Conservation (phyloP, 345 rosid species). For the Euphorbia peplus region DNA sequence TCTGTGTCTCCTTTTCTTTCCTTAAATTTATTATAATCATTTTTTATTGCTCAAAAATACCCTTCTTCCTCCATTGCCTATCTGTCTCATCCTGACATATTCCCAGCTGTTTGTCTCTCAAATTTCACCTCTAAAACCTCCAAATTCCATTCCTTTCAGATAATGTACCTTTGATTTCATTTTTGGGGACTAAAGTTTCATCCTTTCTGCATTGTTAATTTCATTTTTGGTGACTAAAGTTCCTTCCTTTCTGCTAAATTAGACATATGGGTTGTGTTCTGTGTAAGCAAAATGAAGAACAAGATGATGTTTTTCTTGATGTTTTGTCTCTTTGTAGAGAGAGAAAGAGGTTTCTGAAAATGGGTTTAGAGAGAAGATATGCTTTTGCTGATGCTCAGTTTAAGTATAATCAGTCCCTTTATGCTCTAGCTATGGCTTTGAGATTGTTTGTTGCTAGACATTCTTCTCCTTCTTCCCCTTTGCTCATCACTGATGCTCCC, state of each 20-base stretch:
- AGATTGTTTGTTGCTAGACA: constrained; percentile 36
- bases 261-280: constrained; percentile 33
- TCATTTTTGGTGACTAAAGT: neutral
- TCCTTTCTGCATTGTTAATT: neutral
- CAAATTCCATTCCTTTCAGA: neutral
- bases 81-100: neutral
- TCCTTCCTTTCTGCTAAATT: constrained; percentile 1
- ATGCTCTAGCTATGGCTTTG: constrained; percentile 39
- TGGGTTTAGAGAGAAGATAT: constrained; percentile 36
- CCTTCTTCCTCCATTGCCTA: neutral
- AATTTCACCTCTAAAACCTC: neutral
- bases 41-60: too few relatives aligned
- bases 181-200: neutral
- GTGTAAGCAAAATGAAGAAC: constrained; percentile 34
- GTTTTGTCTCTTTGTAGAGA: constrained; percentile 37
- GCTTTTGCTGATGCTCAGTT: constrained; percentile 39
- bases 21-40: too few relatives aligned
- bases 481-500: constrained; percentile 33
- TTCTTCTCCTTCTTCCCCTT: constrained; percentile 37
- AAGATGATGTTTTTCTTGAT: too few relatives aligned
- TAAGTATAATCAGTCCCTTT: constrained; percentile 41
- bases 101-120: constrained; percentile 19
- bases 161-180: neutral
- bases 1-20: too few relatives aligned
- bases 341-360: constrained; percentile 34